Base-by-base conservation (phyloP, 129 eudicot genomes). In the Artemisia annua region DNA sequence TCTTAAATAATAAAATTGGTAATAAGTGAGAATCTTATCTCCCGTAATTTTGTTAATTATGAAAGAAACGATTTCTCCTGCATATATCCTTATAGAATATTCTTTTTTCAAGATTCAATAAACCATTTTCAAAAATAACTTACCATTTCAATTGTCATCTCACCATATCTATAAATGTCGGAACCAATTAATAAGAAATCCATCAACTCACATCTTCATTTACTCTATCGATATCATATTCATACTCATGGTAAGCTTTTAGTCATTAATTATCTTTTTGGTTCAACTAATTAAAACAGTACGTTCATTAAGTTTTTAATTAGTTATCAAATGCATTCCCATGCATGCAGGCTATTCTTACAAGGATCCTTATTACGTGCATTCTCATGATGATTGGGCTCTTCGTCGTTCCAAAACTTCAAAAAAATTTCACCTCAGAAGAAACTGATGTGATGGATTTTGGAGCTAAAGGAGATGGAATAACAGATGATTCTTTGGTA, bases 401-500 rank as follows among this genome's bases (percentile, higher is more conserved):
- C n/a, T n/a, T 24, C 59, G 17, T 0, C 4, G 13, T 56, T 16
- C 24, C 11, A 17, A 73, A 56, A 16, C 58, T 51, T 48, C 39
- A 28, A 12, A 56, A n/a, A 39, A 0, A 28, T 3, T 24, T 72
- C 49, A 48, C 60, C 43, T 43, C 59, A 26, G 30, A 26, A 0
- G 65, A 56, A 24, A 57, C 26, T 50, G 63, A n/a, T n/a, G n/a
- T n/a, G n/a, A n/a, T n/a, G n/a, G n/a, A n/a, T n/a, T n/a, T n/a
- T n/a, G n/a, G n/a, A n/a, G n/a, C n/a, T n/a, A n/a, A n/a, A n/a
- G n/a, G n/a, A n/a, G n/a, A n/a, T n/a, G n/a, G n/a, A n/a, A 12
- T 20, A 15, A 57, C 54, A 8, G 75, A 80, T 51, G 78, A 72
- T 58, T 32, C 80, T 6, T 39, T 63, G 64, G 30, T 26, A 26